Evolutionary conservation across 2,329 filamentous ascomycete genomes (phyloP).

Genomic region (Diaporthe destruens): DNA sequence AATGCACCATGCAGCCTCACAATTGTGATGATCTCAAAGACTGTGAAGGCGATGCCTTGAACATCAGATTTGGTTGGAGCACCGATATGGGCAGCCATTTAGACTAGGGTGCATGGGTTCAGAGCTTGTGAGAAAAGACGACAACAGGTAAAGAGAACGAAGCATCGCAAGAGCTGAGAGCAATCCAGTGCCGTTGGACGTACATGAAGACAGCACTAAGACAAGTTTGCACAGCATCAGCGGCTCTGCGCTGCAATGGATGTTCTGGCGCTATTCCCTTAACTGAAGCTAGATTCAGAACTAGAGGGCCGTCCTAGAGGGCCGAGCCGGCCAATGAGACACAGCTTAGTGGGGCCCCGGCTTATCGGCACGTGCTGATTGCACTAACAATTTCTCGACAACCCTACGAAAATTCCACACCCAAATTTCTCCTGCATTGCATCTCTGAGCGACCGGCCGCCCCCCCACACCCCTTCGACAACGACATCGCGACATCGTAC

Average conservation of each 20-base stretch:
- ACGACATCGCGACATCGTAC: slow-evolving; percentile 37
- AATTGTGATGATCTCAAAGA: neutral
- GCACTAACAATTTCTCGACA: slow-evolving; percentile 37
- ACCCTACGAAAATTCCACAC: slow-evolving; percentile 33
- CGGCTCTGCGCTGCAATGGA: neutral
- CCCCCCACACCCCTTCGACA: slow-evolving; percentile 36
- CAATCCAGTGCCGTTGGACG: neutral
- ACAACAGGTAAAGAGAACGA: no score
- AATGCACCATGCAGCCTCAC: neutral
- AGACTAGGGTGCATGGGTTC: no score
- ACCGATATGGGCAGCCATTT: neutral
- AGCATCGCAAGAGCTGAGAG: neutral
- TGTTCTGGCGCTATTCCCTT: neutral
- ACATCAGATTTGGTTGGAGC: no score
- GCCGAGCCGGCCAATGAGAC: neutral
- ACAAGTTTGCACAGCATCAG: neutral
- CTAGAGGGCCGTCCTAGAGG: no score
- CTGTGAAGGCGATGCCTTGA: neutral
- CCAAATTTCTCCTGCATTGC: slow-evolving; percentile 39
- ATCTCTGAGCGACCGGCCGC: neutral
- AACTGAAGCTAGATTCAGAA: neutral
- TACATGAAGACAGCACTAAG: no score
- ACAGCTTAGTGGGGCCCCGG: neutral
- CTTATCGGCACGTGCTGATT: slow-evolving; percentile 39
- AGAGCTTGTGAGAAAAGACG: neutral